These are phyloP conservation scores for Blastobotrys terrestris DNA, from an alignment of 805 yeast species.

Conservation along the genomic window DNA sequence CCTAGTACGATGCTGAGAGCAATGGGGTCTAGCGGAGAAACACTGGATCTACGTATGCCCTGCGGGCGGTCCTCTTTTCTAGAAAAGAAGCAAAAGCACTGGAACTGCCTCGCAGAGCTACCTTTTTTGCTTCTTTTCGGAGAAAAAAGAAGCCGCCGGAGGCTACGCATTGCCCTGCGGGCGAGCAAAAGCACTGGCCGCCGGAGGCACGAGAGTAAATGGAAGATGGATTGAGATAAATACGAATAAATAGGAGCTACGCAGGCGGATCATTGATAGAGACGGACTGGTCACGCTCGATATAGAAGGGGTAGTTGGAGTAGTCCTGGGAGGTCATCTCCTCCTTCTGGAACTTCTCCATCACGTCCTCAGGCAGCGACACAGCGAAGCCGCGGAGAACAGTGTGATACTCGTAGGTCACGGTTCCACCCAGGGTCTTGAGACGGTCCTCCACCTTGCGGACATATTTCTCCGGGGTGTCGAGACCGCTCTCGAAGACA, in stretches of 20 bases:
- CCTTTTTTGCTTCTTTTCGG: no score
- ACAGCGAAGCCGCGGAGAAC: constrained; percentile 43
- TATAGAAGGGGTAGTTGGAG: constrained; percentile 35
- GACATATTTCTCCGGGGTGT: constrained; percentile 26
- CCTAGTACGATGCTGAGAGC: not conserved
- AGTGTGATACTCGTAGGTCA: constrained; percentile 42
- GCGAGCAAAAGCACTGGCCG: no score
- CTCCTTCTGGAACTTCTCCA: constrained; percentile 18
- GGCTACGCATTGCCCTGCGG: not conserved
- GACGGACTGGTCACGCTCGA: constrained; percentile 41
- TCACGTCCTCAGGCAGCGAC: constrained; percentile 31
- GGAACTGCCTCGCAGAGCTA: no score
- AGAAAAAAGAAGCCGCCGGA: not conserved
- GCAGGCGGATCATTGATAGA: constrained; percentile 12
- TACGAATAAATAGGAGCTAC: not conserved
- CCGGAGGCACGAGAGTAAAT: no score
- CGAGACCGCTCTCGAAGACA: constrained; percentile 27
- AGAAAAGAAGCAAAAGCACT: no score
- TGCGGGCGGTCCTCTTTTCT: no score
- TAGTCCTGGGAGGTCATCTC: constrained; percentile 7
- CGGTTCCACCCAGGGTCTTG: constrained; percentile 37
- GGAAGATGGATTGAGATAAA: not conserved
- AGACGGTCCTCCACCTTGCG: constrained; percentile 31
- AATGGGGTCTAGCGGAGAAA: no score
- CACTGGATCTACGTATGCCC: no score